phyloP scores from a whole-genome alignment of 148 eudicot genomes.

The Silene conica region DNA sequence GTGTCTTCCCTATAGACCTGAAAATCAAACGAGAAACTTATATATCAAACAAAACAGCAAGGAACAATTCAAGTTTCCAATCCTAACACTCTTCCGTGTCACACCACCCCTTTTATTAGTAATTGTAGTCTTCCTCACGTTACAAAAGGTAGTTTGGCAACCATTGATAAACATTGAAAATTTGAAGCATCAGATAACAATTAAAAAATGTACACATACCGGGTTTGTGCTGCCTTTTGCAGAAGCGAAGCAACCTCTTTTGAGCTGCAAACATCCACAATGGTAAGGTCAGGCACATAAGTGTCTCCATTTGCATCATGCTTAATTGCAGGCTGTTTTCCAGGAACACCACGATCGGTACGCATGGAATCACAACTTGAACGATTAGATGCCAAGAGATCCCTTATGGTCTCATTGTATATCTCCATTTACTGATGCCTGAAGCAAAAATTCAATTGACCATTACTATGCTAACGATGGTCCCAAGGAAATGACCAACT shows the following conservation, averaged over 20 bases:
- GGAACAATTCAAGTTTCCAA: background rate
- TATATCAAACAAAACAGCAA: background rate
- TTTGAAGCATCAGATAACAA: background rate
- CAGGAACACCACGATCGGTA: slow-evolving; percentile 45
- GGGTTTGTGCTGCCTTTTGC: slow-evolving; percentile 65
- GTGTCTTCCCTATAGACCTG: slow-evolving; percentile 77
- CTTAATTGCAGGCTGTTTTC: slow-evolving; percentile 56
- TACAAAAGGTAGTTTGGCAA: too few species aligned
- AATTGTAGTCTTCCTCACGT: background rate
- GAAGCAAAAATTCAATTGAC: background rate
- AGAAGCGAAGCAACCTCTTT: slow-evolving; percentile 70
- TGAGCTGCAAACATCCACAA: slow-evolving; percentile 69
- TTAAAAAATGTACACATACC: slow-evolving; percentile 26
- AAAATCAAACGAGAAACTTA: slow-evolving; percentile 1
- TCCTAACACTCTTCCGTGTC: background rate
- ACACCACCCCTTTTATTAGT: background rate
- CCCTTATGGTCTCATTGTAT: slow-evolving; percentile 71
- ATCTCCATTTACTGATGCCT: slow-evolving; percentile 81
- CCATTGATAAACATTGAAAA: too few species aligned
- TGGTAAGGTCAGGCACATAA: slow-evolving; percentile 63
- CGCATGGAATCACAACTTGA: slow-evolving; percentile 45
- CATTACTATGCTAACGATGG: background rate
- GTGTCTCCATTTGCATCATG: slow-evolving; percentile 73
- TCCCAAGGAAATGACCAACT: background rate
- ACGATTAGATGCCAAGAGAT: slow-evolving; percentile 45